Evolutionary conservation across 2,329 filamentous ascomycete species (phyloP).

Genomic region (Laburnicola sp.): DNA sequence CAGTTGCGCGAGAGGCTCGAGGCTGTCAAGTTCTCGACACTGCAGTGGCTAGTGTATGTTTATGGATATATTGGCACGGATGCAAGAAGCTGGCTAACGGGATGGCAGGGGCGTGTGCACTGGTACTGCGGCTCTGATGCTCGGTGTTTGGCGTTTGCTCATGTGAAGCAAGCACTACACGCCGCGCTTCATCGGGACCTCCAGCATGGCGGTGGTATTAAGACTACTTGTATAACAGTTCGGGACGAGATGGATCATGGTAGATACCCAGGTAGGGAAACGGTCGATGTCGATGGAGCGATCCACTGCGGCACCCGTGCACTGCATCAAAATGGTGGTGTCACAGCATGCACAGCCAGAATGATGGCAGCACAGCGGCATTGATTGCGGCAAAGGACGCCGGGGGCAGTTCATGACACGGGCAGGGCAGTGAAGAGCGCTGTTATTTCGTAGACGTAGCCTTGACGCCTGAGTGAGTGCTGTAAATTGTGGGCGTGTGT

Average conservation of each 20-base stretch:
- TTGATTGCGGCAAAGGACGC: constrained; percentile 12
- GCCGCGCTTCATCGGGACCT: constrained; percentile 4
- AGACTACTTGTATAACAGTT: constrained; percentile 3
- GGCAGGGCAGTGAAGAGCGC: constrained; percentile 8
- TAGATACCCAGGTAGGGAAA: constrained; percentile 10
- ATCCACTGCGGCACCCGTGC: constrained; percentile 18
- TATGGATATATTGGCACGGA: not conserved
- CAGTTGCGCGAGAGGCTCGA: constrained; percentile 88
- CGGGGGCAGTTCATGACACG: constrained; percentile 19
- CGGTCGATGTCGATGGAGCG: constrained; percentile 8
- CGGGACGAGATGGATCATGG: constrained; percentile 2
- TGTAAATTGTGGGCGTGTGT: too few relatives aligned
- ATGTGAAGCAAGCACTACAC: constrained; percentile 53
- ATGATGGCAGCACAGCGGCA: constrained; percentile 17
- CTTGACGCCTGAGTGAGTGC: constrained; percentile 6
- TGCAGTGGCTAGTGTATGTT: constrained; percentile 97
- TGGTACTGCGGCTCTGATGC: constrained; percentile 66
- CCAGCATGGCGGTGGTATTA: not conserved
- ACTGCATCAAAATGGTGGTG: constrained; percentile 20
- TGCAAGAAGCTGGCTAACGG: constrained; percentile 27
- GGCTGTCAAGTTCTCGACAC: constrained; percentile 94
- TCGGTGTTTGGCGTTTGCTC: constrained; percentile 68
- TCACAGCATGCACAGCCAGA: constrained; percentile 25
- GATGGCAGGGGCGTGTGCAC: constrained; percentile 63
- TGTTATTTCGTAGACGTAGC: constrained; percentile 19